phyloP scores from a whole-genome alignment of 768 basidiomycete species.

The Tulasnella sp. region DNA sequence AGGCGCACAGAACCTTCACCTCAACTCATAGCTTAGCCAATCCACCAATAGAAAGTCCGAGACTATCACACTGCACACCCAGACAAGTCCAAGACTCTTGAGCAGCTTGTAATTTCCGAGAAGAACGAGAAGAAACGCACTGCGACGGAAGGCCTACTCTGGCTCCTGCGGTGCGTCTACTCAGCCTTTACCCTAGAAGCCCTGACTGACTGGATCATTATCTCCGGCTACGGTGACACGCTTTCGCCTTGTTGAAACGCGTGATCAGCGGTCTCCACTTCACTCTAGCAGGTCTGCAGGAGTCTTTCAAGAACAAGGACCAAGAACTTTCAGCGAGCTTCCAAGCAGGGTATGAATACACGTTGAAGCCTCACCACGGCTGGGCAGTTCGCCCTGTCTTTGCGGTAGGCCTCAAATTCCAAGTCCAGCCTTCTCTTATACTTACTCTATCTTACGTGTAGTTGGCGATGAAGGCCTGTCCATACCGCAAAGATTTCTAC shows the following conservation, averaged over 20 bases:
- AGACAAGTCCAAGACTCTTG: slow-evolving; percentile 71
- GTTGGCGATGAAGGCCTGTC: slow-evolving; percentile 71
- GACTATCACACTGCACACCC: slow-evolving; percentile 73
- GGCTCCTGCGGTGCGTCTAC: slow-evolving; percentile 65
- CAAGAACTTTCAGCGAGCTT: slow-evolving; percentile 77
- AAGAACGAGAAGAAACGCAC: slow-evolving; percentile 80
- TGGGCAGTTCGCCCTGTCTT: slow-evolving; percentile 56
- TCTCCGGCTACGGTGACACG: background rate
- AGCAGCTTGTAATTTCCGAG: slow-evolving; percentile 82
- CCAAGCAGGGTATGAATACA: slow-evolving; percentile 75
- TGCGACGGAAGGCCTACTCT: slow-evolving; percentile 90
- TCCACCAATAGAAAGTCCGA: slow-evolving; percentile 76
- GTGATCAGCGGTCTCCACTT: slow-evolving; percentile 77
- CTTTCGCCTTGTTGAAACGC: background rate
- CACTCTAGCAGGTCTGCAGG: slow-evolving; percentile 78
- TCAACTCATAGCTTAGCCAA: background rate
- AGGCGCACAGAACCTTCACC: slow-evolving; percentile 40
- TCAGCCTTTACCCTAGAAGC: background rate
- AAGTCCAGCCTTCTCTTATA: background rate
- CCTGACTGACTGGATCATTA: background rate
- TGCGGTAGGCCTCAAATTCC: slow-evolving; percentile 48
- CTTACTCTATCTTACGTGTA: slow-evolving; percentile 38
- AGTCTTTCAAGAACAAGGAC: slow-evolving; percentile 64
- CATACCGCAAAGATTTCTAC: slow-evolving; percentile 63
- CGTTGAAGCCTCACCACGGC: slow-evolving; percentile 84